Percentiles rank a stretch among this genome's conserved stretches.
phyloP scores from a whole-genome alignment of 148 eudicot species.

The Cornus kousa region DNA sequence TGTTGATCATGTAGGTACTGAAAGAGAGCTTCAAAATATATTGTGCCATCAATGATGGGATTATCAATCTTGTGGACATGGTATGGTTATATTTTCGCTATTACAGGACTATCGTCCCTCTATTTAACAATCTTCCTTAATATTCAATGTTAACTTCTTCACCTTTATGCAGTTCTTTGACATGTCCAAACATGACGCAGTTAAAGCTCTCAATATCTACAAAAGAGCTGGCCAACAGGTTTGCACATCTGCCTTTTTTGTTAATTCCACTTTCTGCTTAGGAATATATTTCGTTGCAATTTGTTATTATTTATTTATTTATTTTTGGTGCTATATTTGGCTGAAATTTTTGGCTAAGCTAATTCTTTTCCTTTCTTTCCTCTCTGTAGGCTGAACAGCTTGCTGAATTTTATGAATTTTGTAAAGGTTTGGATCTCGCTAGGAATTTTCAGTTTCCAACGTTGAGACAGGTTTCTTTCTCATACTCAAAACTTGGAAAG shows the following conservation, averaged over 20 bases:
- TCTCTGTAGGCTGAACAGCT: conserved; percentile 76
- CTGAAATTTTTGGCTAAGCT: not conserved
- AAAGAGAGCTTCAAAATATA: conserved; percentile 97
- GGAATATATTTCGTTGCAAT: not conserved
- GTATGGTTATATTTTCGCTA: conserved; percentile 31
- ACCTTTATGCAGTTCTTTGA: conserved; percentile 68
- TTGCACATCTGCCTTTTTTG: not conserved
- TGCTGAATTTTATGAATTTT: conserved; percentile 80
- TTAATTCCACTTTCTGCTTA: not conserved
- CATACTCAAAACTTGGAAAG: not conserved
- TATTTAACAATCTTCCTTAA: not conserved
- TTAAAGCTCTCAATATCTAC: conserved; percentile 85
- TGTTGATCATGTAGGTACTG: conserved; percentile 52
- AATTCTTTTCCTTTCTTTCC: not conserved
- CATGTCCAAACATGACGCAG: conserved; percentile 86
- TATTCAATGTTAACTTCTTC: not conserved
- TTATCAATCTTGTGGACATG: conserved; percentile 92
- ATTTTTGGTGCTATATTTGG: not conserved
- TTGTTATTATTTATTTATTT: not conserved
- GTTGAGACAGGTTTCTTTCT: conserved; percentile 71
- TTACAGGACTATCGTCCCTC: not conserved
- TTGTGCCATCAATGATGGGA: conserved; percentile 95
- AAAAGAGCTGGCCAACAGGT: conserved; percentile 96
- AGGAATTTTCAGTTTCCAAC: conserved; percentile 92
- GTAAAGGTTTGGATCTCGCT: conserved; percentile 85